Evolutionary conservation across 768 basidiomycete genomes (phyloP), one percentile per base, ranked within the genome.

Genomic region (Macrolepiota albuminosa): DNA sequence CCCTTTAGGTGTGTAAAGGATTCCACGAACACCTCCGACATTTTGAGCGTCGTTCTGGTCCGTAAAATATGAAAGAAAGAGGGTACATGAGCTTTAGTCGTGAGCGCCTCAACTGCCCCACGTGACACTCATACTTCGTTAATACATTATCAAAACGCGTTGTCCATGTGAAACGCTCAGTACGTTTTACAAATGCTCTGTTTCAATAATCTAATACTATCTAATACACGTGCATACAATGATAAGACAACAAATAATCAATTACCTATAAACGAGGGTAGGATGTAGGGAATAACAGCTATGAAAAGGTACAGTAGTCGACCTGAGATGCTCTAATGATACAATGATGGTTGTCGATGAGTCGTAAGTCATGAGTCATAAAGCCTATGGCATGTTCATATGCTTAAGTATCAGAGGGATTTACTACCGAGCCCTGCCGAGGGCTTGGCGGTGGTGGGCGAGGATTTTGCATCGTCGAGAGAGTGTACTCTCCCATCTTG

Each of bases 1-100:
- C 81, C 82, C 61, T 84, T 88, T 62, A 94, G 79, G 69, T 91
- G 86, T 21, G 85, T 86, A 63, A 88, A 87, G 0, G 87, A 82
- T 65, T 82, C 76, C 61, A 91, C 81, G 65, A 84, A 86, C 26
- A 72, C 72, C 45, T 88, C 77, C 18, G 82, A 65, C 86, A 87
- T 87, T 21, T 51, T 9, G 34, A 24, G n/a, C 29, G 43, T 56
- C 4, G 24, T 50, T 29, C n/a, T n/a, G 8, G 13, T 18, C 26
- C 9, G 49, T 21, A 10, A 47, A 9, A 45, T 16, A 37, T 14
- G 16, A n/a, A 46, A 48, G 34, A 40, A 43, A 36, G 16, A 49
- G n/a, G 36, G 43, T 47, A 21, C 42, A 29, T 11, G 1, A 54
- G 37, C n/a, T 3, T 21, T 31, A 6, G 10, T 39, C 18, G 29